phyloP scores from a whole-genome alignment of 768 basidiomycete species.

The Tylopilus felleus region DNA sequence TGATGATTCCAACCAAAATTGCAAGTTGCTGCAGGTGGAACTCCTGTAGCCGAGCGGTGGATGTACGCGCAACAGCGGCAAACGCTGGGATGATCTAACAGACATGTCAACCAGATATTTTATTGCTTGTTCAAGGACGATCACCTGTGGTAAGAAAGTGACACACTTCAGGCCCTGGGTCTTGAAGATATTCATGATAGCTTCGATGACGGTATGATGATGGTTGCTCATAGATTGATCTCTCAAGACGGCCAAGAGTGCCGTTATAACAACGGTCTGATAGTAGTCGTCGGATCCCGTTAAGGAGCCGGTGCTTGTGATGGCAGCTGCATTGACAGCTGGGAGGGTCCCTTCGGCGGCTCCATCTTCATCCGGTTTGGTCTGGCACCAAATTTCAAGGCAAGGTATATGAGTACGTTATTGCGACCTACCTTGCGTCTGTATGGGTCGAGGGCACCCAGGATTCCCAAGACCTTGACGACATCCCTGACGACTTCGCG shows the following conservation, averaged over 20 bases:
- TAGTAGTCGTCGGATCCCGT: conserved; percentile 91
- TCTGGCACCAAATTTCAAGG: conserved; percentile 33
- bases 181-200: conserved; percentile 98
- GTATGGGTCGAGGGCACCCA: conserved; percentile 96
- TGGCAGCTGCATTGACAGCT: conserved; percentile 65
- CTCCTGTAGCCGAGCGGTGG: conserved; percentile 80
- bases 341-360: conserved; percentile 56
- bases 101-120: conserved; percentile 8
- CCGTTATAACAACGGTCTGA: conserved; percentile 90
- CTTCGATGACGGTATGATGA: conserved; percentile 93
- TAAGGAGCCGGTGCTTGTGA: conserved; percentile 56
- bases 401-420: neutral
- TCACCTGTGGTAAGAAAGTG: conserved; percentile 88
- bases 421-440: conserved; percentile 69
- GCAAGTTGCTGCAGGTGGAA: conserved; percentile 95
- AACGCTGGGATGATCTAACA: conserved; percentile 91
- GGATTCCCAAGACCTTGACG: conserved; percentile 91
- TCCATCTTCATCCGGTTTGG: conserved; percentile 61
- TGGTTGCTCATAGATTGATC: conserved; percentile 84
- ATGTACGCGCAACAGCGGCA: conserved; percentile 78
- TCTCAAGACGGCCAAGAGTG: conserved; percentile 81
- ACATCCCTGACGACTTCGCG: conserved; percentile 93
- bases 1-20: conserved; percentile 93
- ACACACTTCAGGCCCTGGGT: conserved; percentile 97
- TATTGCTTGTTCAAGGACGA: neutral